phyloP scores from a whole-genome alignment of 345 rosid genomes.

The Eucalyptus viminalis region DNA sequence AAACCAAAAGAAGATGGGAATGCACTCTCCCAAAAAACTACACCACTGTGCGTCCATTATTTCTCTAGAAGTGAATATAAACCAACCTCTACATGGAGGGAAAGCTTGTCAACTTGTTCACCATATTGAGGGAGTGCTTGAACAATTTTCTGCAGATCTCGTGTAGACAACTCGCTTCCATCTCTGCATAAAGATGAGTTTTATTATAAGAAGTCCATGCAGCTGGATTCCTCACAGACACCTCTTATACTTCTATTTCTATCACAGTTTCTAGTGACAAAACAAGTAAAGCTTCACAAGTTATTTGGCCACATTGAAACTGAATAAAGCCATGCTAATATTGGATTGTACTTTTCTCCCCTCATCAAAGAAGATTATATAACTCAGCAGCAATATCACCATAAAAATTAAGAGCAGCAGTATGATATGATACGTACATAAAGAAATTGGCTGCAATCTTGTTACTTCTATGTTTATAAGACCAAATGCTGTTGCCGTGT shows the following conservation, averaged over 20 bases:
- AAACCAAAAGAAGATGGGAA: background rate
- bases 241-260: background rate
- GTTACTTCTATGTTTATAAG: background rate
- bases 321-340: background rate
- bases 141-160: slow-evolving; percentile 91
- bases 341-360: background rate
- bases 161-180: slow-evolving; percentile 75
- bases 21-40: background rate
- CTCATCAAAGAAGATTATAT: background rate
- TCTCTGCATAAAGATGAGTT: slow-evolving; percentile 29
- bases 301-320: background rate
- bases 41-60: background rate
- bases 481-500: background rate
- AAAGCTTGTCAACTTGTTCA: slow-evolving; percentile 74
- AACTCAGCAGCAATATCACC: background rate
- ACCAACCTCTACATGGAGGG: slow-evolving; percentile 90
- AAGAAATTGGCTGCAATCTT: background rate
- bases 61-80: background rate
- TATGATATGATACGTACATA: background rate
- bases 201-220: background rate
- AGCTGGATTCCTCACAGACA: background rate
- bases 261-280: background rate
- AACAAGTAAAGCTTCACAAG: background rate
- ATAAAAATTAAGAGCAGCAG: background rate
- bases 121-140: slow-evolving; percentile 87